Evolutionary conservation across 441 rosid genomes (phyloP).

Genomic region (Jatropha multifida): DNA sequence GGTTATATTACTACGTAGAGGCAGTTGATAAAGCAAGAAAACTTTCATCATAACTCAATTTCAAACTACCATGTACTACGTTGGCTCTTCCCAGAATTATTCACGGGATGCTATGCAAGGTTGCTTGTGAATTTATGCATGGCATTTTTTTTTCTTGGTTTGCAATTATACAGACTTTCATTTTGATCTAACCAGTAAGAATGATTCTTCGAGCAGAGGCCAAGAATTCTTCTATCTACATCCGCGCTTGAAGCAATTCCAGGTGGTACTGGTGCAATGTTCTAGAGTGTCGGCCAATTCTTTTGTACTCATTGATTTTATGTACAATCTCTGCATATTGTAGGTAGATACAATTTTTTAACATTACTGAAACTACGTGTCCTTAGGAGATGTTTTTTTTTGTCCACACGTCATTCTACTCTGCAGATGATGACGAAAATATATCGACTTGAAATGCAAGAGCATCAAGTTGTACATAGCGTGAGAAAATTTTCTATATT

Average conservation of each 20-base stretch:
- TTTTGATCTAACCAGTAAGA: no score
- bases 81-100: neutral
- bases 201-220: no score
- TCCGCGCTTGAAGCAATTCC: no score
- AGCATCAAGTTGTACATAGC: neutral
- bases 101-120: neutral
- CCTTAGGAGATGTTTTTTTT: neutral
- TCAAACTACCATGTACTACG: neutral
- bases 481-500: neutral
- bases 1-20: conserved; percentile 42
- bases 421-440: neutral
- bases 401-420: neutral
- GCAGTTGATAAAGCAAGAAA: conserved; percentile 41
- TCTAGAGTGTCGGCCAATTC: no score
- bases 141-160: no score
- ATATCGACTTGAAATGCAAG: neutral
- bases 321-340: neutral
- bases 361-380: neutral
- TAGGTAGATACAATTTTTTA: neutral
- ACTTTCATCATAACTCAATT: conserved; percentile 14
- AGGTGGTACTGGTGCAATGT: no score
- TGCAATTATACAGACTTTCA: no score
- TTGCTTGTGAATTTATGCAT: neutral
- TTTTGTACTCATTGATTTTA: neutral
- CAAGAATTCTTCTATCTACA: no score